A percentile compares a stretch with the other conserved stretches of the same genome.
These are phyloP conservation scores for Metschnikowia similis DNA, from an alignment of 805 yeast species.

Conservation along the genomic window DNA sequence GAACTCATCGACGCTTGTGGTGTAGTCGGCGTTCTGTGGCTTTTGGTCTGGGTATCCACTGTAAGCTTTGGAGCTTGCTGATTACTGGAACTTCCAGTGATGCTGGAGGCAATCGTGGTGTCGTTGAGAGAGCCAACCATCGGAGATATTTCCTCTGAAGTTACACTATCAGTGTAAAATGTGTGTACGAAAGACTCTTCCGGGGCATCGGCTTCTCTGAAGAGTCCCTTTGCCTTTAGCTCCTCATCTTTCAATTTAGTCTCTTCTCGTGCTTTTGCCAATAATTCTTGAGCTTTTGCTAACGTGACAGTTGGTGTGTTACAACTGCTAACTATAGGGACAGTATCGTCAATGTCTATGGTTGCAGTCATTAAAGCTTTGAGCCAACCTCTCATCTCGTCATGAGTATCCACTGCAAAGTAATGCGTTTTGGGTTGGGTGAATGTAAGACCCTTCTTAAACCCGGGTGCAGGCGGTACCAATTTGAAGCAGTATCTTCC, in stretches of 20 bases:
- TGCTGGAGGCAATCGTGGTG: constrained; percentile 26
- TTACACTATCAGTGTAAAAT: constrained; percentile 13
- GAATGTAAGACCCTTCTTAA: constrained; percentile 88
- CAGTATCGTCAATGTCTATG: constrained; percentile 88
- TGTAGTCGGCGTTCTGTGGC: constrained; percentile 34
- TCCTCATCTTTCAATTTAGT: constrained; percentile 54
- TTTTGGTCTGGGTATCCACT: constrained; percentile 26
- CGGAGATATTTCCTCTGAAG: constrained; percentile 26
- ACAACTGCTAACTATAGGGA: constrained; percentile 89
- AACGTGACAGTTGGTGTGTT: constrained; percentile 93
- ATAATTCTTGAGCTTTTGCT: constrained; percentile 78
- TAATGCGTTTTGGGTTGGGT: constrained; percentile 95
- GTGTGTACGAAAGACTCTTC: constrained; percentile 5
- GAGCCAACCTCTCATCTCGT: constrained; percentile 94
- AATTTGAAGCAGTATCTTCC: constrained; percentile 92
- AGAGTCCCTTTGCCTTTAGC: constrained; percentile 38
- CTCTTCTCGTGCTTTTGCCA: constrained; percentile 78
- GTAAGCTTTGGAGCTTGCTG: constrained; percentile 25
- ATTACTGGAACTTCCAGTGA: constrained; percentile 8
- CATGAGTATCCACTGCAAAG: constrained; percentile 88
- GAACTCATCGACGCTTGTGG: constrained; percentile 26
- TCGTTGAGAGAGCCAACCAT: constrained; percentile 30
- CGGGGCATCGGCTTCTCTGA: constrained; percentile 22
- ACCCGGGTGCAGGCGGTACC: constrained; percentile 97
- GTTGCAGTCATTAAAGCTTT: constrained; percentile 93